These are phyloP conservation scores for Paecilomyces variotii DNA, from an alignment of 2,329 filamentous ascomycete genomes.

Conservation along the genomic window DNA sequence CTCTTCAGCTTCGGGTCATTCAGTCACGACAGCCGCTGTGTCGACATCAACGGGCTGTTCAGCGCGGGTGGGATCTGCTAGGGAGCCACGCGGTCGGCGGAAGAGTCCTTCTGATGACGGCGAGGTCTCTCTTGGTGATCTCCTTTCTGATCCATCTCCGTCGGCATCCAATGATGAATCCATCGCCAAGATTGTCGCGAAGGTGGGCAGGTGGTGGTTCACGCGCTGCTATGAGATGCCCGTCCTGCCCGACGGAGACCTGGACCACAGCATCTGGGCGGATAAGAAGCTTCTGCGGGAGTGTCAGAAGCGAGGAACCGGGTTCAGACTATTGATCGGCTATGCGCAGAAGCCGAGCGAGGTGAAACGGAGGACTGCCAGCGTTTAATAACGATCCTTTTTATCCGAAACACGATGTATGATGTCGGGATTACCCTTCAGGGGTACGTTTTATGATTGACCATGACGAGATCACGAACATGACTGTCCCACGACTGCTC, in stretches of 20 bases:
- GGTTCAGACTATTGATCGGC: slow-evolving; percentile 83
- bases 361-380: slow-evolving; percentile 35
- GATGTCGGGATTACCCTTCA: neutral
- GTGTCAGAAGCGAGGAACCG: slow-evolving; percentile 79
- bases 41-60: slow-evolving; percentile 18
- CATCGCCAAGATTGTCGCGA: slow-evolving; percentile 86
- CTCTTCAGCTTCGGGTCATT: slow-evolving; percentile 33
- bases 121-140: slow-evolving; percentile 53
- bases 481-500: neutral
- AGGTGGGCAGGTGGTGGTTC: slow-evolving; percentile 95
- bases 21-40: slow-evolving; percentile 18
- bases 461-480: slow-evolving; percentile 5
- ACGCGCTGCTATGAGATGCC: slow-evolving; percentile 78
- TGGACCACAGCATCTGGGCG: slow-evolving; percentile 64
- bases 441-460: neutral
- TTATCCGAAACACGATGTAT: slow-evolving; percentile 1
- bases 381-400: slow-evolving; percentile 22
- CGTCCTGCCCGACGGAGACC: slow-evolving; percentile 42
- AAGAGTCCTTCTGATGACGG: slow-evolving; percentile 30
- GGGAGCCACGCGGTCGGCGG: slow-evolving; percentile 5
- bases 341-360: slow-evolving; percentile 71
- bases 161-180: slow-evolving; percentile 66
- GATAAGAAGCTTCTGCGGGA: slow-evolving; percentile 69
- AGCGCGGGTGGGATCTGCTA: slow-evolving; percentile 15
- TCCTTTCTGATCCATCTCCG: slow-evolving; percentile 65